Base-by-base conservation (phyloP, 169 alveolate genomes). In the Cytauxzoon felis region DNA sequence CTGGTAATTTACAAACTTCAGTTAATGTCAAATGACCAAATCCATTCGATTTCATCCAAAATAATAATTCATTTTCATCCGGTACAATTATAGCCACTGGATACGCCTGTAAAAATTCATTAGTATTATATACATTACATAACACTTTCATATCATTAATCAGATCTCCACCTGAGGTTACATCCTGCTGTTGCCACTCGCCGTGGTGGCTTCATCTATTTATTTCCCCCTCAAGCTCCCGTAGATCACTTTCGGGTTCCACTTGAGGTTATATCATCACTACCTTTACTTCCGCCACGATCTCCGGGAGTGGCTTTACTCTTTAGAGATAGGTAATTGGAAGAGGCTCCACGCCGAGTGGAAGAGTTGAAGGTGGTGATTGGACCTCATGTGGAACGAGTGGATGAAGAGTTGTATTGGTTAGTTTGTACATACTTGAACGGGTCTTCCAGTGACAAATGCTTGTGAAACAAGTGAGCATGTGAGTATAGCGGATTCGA, bases 401-500 rank as follows among this genome's bases (percentile, higher is more conserved):
- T n/a, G n/a, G n/a, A n/a, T 60, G 72, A 9, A 68, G 59, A n/a
- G 61, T 38, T 54, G 62, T 60, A 30, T 60, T 72, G 38, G 61
- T 40, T 30, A 57, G 43, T 60, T 33, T 67, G 18, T 38, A 13
- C 34, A 57, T 70, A 78, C 85, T 60, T 53, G 69, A 26, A 79
- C 91, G 13, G 84, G 65, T 42, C 54, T 76, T 11, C 92, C 92
- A 36, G 87, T 71, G 48, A 87, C 92, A 48, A 75, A 87, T 21
- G 87, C 82, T 48, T 87, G 93, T 42, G 72, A 52, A 54, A 87
- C 41, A 19, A 80, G 64, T 5, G 82, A 64, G 30, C 81, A 80
- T 9, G 68, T 66, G 32, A 43, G 57, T 57, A 81, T 88, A 19
- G 90, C 58, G 32, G 80, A 61, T 68, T 95, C 98, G 16, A 92